Base-by-base conservation (phyloP, 371 early-diverging fungal genomes). In the Enteropsectra breve region DNA sequence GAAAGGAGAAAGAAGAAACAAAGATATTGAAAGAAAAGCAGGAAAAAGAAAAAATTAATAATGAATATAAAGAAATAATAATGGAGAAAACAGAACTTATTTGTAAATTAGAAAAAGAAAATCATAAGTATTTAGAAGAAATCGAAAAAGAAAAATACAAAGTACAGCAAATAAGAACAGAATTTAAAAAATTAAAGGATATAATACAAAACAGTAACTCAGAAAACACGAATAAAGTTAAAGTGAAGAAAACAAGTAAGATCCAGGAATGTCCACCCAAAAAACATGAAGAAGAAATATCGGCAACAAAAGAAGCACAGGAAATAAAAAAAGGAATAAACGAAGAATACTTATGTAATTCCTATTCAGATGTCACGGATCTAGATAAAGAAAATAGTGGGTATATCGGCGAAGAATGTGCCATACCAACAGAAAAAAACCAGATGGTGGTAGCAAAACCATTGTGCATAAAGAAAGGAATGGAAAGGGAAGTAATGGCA, bases 1-100 rank as follows among this genome's bases (percentile, higher is more conserved):
- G 43, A 21, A 43, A 15, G 43, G 43, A 43, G 43, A 43, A 43
- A 43, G 43, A 43, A 43, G 43, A 43, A 43, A 21, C 43, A 43
- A 21, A 43, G 21, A 21, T 15, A 21, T 15, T 15, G 15, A 21
- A 43, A 15, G 15, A 15, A 21, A 15, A 15, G 21, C 15, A 43
- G 43, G 43, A 43, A 43, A 21, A 21, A 15, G 43, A 21, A 43
- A 21, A 21, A 21, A 43, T 43, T 43, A 43, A 15, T 15, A 15
- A 15, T 15, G 43, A 43, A 21, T 15, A 43, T 43, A 21, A 43
- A 15, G 43, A 43, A 15, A 43, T 43, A 43, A n/a, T n/a, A n/a
- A n/a, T n/a, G n/a, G n/a, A n/a, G n/a, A n/a, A n/a, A n/a, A n/a
- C n/a, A n/a, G n/a, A n/a, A n/a, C n/a, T n/a, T n/a, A n/a, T n/a